Evolutionary conservation across 2,329 filamentous ascomycete species (phyloP).

Genomic region (Alternaria infectoria): DNA sequence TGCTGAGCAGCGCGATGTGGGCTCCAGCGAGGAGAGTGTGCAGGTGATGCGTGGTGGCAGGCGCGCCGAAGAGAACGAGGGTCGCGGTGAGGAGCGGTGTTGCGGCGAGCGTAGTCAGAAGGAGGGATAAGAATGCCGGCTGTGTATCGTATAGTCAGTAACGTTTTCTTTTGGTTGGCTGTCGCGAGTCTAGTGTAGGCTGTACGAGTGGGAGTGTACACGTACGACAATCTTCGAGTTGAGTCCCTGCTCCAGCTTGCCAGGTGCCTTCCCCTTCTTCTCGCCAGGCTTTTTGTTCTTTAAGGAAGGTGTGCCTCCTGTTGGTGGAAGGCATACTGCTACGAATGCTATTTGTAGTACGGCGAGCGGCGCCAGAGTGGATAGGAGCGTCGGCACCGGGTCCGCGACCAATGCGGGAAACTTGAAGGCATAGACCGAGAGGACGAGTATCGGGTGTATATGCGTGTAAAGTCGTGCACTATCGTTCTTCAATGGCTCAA

Average conservation of each 20-base stretch:
- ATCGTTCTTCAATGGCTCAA: constrained; percentile 56
- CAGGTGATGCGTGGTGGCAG: constrained; percentile 77
- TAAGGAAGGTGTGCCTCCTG: constrained; percentile 46
- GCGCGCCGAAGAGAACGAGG: constrained; percentile 89
- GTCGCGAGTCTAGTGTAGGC: not conserved
- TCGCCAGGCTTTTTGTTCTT: constrained; percentile 62
- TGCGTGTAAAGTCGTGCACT: constrained; percentile 65
- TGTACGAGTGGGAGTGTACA: not conserved
- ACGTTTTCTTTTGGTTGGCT: not conserved
- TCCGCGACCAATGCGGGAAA: constrained; percentile 73
- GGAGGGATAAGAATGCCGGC: constrained; percentile 73
- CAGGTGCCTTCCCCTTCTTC: constrained; percentile 38
- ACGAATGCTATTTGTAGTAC: constrained; percentile 67
- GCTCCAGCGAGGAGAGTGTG: constrained; percentile 82
- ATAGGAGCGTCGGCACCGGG: constrained; percentile 69
- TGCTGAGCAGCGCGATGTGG: constrained; percentile 79
- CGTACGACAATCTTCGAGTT: constrained; percentile 52
- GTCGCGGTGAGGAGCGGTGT: constrained; percentile 64
- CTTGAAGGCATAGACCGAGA: constrained; percentile 66
- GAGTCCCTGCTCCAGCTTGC: constrained; percentile 32
- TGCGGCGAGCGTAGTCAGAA: constrained; percentile 62
- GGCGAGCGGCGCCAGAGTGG: constrained; percentile 67
- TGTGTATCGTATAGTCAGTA: too few relatives aligned
- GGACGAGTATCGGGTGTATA: constrained; percentile 71
- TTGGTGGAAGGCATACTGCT: constrained; percentile 64